Conservation (phyloP, 306 rosid species). For the Mucuna pruriens region DNA sequence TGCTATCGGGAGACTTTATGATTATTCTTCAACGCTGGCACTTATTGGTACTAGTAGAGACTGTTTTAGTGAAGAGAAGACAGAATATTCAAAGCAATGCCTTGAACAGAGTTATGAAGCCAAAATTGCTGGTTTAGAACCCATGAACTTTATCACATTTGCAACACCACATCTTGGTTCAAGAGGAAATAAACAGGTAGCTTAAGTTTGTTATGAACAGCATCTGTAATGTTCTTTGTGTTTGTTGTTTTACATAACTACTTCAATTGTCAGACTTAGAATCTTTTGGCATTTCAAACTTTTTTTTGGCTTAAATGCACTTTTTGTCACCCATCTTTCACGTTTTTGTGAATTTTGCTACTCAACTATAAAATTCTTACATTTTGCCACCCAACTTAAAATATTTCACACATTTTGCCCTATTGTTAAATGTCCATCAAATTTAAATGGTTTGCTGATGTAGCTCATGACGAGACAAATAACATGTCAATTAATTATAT, state of each 20-base stretch:
- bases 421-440: too few relatives aligned
- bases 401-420: too few relatives aligned
- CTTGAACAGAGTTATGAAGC: conserved; percentile 48
- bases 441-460: too few relatives aligned
- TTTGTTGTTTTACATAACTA: not conserved
- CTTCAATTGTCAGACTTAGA: conserved; percentile 9
- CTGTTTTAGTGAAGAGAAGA: conserved; percentile 47
- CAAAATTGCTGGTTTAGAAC: conserved; percentile 85
- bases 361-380: too few relatives aligned
- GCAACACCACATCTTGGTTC: conserved; percentile 99
- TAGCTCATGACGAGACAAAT: too few relatives aligned
- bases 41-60: conserved; percentile 38
- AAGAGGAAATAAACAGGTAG: conserved; percentile 84
- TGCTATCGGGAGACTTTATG: conserved; percentile 83
- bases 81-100: conserved; percentile 45
- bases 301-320: too few relatives aligned
- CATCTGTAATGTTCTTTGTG: not conserved
- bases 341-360: too few relatives aligned
- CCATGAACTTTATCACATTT: conserved; percentile 88
- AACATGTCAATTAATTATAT: too few relatives aligned
- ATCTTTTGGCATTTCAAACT: conserved; percentile 14
- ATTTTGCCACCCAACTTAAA: too few relatives aligned
- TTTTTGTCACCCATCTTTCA: too few relatives aligned
- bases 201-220: conserved; percentile 21
- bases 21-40: conserved; percentile 48